Evolutionary conservation across 2,329 filamentous ascomycete genomes (phyloP), one percentile per base, ranked within the genome.

Genomic region (Trichoderma pleuroti): DNA sequence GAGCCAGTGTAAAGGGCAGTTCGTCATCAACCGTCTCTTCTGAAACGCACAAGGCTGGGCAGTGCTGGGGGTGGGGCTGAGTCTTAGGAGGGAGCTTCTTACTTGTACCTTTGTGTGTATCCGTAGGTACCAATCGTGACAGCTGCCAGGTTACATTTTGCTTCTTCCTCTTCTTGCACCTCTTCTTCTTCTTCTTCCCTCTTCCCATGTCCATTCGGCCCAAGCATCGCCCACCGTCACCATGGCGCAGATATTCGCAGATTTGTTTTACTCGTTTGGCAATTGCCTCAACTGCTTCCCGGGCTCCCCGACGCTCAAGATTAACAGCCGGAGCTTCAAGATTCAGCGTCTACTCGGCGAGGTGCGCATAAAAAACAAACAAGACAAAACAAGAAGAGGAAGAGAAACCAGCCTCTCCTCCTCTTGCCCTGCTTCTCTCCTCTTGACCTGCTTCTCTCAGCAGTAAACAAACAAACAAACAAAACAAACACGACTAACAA

Each of bases 281-380:
- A 97, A 94, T 83, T 98, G 95, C 86, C 90, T 98, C 82, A 95
- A 92, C 82, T 99, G 96, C 85, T 98, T 99, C 79, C 95, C 96
- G 16, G 93, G 93, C 76, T 95, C 93, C 74, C 95, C 96, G 71
- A 93, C 95, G 70, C 88, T 99, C 75, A 97, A 96, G 83, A 96
- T 99, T 84, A 98, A 98, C 82, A 92, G 87, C 78, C 91, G 94
- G 73, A 96, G 90, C 83, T 98, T 98, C 87, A 98, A 98, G 86
- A 97, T 99, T 80, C 85, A 97, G 76, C 92, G 96, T 72, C 86
- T 99, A 64, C 87, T 99, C 4, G 96, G 96, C 80, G 96, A 99
- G 87, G 92, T 94, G 84, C 76, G 85, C 71, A 59, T 32, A 84
- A 75, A 85, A 70, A 64, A 12, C 34, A 14, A n/a, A n/a, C n/a